Base-by-base conservation (phyloP, 495 filamentous ascomycete genomes). In the Xylaria castorea region DNA sequence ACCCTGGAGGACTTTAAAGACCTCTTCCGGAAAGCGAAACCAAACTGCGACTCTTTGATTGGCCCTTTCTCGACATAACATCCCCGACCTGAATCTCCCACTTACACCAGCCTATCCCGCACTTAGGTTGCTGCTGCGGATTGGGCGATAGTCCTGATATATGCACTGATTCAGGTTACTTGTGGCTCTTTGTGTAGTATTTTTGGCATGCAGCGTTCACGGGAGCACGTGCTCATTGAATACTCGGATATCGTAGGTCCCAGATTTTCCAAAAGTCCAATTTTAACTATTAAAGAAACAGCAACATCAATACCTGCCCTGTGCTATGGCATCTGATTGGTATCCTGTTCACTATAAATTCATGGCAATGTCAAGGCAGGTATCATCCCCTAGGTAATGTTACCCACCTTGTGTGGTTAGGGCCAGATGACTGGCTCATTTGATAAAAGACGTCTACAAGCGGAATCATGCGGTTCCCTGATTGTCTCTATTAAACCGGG, bases 181-280 rank as follows among this genome's bases (percentile, higher is more conserved):
- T 20, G 18, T 64, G 38, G 36, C 38, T 44, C 61, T 5, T 61
- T 30, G 42, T 50, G 63, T 64, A 46, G 40, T 46, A 46, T 64
- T 46, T 64, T 64, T 46, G 25, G n/a, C 8, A 44, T 64, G 22
- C 36, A 27, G 16, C 25, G 25, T 46, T 64, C 34, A 30, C 11
- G 36, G 32, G 22, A 46, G 61, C 61, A 64, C 61, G 61, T 64
- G 63, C 63, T 66, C 63, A 48, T 32, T 14, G 63, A 16, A 9
- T 22, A 3, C 11, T 48, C 8, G n/a, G n/a, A n/a, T 38, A 63
- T 20, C 55, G 5, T 34, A 18, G 11, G 5, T 34, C 38, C 1
- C 38, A 42, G 9, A 20, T 6, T 32, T 58, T 58, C 22, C 14
- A 25, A 9, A 53, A 27, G 14, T n/a, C 22, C 50, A 18, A 5